A percentile compares a stretch with the other conserved stretches of the same genome.
phyloP scores from a whole-genome alignment of 2,329 filamentous ascomycete genomes.

The Magnaporthales sp. region DNA sequence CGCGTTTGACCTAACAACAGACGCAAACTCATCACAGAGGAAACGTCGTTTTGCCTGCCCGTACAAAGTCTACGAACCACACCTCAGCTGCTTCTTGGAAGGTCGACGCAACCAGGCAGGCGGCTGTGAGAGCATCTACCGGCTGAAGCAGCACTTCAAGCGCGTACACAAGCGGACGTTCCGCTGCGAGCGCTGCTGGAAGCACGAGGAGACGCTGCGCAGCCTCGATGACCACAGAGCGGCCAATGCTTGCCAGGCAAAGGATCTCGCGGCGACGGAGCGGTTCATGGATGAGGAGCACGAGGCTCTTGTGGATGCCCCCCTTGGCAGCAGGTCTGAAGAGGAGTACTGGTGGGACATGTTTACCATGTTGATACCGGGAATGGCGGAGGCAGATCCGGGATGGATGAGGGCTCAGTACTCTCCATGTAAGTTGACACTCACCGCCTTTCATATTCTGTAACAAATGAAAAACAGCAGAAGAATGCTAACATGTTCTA shows the following conservation, averaged over 20 bases:
- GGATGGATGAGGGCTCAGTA: not conserved
- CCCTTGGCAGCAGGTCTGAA: not conserved
- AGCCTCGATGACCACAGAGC: not conserved
- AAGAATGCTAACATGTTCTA: not conserved
- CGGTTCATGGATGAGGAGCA: constrained; percentile 3
- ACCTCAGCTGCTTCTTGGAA: not conserved
- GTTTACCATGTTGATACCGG: constrained; percentile 1
- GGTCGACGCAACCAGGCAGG: constrained; percentile 1
- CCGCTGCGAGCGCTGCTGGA: constrained; percentile 6
- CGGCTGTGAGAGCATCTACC: constrained; percentile 4
- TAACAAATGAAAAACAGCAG: not conserved
- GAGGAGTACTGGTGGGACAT: constrained; percentile 6
- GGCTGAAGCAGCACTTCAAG: constrained; percentile 6
- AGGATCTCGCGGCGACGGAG: not conserved
- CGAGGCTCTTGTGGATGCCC: constrained; percentile 2
- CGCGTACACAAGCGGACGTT: not conserved
- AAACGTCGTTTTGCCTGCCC: constrained; percentile 1
- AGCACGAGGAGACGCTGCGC: not conserved
- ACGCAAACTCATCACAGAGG: not conserved
- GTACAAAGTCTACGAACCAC: not conserved
- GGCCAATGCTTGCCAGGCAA: not conserved
- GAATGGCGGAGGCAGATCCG: not conserved
- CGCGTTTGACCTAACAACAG: not conserved
- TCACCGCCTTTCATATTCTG: not conserved
- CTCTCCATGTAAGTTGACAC: constrained; percentile 3